Evolutionary conservation across 257 asterid genomes (phyloP).

Genomic region (Ophiorrhiza pumila): DNA sequence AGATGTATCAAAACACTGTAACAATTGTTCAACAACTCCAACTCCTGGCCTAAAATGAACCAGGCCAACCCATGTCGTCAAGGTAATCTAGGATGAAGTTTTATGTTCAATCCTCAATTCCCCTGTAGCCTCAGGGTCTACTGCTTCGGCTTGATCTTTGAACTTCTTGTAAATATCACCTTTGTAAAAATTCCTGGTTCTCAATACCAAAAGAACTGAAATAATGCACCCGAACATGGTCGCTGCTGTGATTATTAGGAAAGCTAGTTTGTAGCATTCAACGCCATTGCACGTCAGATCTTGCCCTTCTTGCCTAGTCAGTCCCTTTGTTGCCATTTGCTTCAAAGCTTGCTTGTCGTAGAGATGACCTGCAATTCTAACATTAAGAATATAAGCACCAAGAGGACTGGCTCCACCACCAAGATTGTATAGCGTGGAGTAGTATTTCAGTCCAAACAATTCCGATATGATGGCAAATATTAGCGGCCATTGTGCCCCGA

Average conservation of each 20-base stretch:
- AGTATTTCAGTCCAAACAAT: slow-evolving; percentile 46
- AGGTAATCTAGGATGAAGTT: neutral
- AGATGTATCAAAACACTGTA: neutral
- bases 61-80: too few relatives aligned
- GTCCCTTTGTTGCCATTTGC: slow-evolving; percentile 40
- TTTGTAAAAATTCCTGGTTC: slow-evolving; percentile 52
- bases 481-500: slow-evolving; percentile 56
- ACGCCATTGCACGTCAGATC: slow-evolving; percentile 44
- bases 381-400: slow-evolving; percentile 51
- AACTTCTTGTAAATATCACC: slow-evolving; percentile 60
- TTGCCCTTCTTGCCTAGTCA: slow-evolving; percentile 30
- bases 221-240: slow-evolving; percentile 37
- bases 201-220: slow-evolving; percentile 38
- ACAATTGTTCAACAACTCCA: too few relatives aligned
- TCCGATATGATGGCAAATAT: slow-evolving; percentile 46
- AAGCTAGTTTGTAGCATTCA: slow-evolving; percentile 43
- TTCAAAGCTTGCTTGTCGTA: slow-evolving; percentile 46
- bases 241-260: slow-evolving; percentile 42
- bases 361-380: slow-evolving; percentile 43
- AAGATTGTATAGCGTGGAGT: slow-evolving; percentile 44
- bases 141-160: slow-evolving; percentile 26
- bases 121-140: slow-evolving; percentile 10
- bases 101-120: neutral
- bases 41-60: too few relatives aligned
- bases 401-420: slow-evolving; percentile 62